Evolutionary conservation across 2,329 filamentous ascomycete species (phyloP), one percentile per base, ranked within the genome.

Genomic region (Cyclaneusma minus): DNA sequence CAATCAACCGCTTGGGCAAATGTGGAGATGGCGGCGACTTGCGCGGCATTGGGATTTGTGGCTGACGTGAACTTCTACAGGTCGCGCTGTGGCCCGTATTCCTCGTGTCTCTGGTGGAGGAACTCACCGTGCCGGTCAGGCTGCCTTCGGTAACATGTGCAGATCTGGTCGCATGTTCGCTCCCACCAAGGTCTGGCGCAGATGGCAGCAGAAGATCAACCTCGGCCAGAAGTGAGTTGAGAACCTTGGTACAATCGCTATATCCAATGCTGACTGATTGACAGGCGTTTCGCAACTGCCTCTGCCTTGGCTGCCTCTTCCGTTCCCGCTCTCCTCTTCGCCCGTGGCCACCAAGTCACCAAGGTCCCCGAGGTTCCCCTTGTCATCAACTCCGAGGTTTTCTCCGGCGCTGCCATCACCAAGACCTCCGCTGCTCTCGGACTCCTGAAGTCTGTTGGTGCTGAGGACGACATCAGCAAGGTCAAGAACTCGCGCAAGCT

Each of bases 121-220:
- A 83, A 98, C 89, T 60, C 89, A 98, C 78, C 87, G 89, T 73
- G 89, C 89, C 56, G 89, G 89, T 70, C 89, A 98, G 72, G 89
- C 89, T 62, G 89, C 89, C 49, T 98, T 95, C 64, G 89, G 89
- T 83, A 98, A 98, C 81, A 84, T 87, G 84, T 98, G 89, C 70
- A 85, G 89, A 61, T 93, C 87, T 57, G 89, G 91, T 70, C 89
- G 89, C 68, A 98, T 98, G 89, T 98, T 98, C 68, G 89, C 89
- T 48, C 89, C 89, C 46, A 98, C 89, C 65, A 98, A 98, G 79
- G 80, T 93, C 68, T 98, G 89, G 91, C 75, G 89, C 61, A 94
- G 93, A 72, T 98, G 89, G 91, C 89, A 98, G 73, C 73, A 94
- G 71, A 95, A 95, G 84, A 74, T 98, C 75, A 93, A 92, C 74